phyloP scores from a whole-genome alignment of 148 eudicot genomes.

The Fagopyrum esculentum region DNA sequence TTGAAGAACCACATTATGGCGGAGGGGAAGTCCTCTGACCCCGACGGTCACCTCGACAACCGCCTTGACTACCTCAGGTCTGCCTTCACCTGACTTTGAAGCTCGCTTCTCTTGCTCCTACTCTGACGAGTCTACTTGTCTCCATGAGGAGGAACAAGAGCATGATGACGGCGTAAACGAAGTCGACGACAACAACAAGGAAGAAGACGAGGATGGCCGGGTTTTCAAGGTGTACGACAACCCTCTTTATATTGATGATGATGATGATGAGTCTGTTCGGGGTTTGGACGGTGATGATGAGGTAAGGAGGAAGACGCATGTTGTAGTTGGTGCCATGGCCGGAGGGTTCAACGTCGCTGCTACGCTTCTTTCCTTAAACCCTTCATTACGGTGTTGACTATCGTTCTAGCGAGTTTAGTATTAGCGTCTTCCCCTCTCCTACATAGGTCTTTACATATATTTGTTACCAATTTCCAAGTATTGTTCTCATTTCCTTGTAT shows the following conservation, averaged over 20 bases:
- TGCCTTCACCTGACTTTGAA: neutral
- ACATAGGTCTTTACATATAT: neutral
- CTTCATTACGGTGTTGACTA: neutral
- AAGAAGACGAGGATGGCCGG: neutral
- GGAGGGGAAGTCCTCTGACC: neutral
- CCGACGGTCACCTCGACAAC: neutral
- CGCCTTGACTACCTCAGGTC: neutral
- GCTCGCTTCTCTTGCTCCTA: neutral
- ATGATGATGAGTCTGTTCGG: neutral
- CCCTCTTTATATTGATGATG: neutral
- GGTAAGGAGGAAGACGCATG: neutral
- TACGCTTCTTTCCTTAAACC: neutral
- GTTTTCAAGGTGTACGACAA: neutral
- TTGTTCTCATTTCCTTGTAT: too few species aligned
- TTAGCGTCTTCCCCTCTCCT: neutral
- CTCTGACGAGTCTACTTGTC: neutral
- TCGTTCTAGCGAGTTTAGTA: neutral
- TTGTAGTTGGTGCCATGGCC: neutral
- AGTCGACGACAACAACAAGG: neutral
- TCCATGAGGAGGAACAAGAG: neutral
- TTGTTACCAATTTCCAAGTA: neutral
- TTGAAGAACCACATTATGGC: neutral
- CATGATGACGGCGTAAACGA: neutral
- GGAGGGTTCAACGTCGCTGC: neutral
- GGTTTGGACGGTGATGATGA: neutral